Conservation (phyloP, 2,329 filamentous ascomycete genomes). For the Cercospora sp. region DNA sequence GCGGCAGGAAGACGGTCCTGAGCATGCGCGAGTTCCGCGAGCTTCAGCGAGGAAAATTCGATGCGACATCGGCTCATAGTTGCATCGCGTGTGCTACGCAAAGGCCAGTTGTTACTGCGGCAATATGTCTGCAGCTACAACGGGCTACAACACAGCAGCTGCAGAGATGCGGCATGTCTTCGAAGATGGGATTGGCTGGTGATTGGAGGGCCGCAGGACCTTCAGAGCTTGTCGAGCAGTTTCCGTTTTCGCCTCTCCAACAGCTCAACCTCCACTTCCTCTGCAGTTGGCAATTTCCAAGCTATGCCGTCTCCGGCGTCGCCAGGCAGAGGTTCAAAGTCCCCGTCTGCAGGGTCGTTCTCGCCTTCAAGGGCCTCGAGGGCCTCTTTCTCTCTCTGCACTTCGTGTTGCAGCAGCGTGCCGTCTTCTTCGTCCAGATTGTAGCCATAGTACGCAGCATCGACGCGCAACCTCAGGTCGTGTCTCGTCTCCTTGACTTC, state of each 20-base stretch:
- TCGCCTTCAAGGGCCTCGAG: conserved; percentile 64
- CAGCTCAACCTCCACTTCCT: conserved; percentile 92
- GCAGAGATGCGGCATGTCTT: background rate
- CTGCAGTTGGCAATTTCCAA: conserved; percentile 81
- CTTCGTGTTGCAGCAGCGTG: conserved; percentile 75
- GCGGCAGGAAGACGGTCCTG: background rate
- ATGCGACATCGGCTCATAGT: background rate
- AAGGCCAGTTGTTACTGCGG: background rate
- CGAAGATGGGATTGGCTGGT: background rate
- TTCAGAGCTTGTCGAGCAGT: conserved; percentile 66
- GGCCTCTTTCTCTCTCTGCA: conserved; percentile 78
- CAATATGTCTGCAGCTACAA: background rate
- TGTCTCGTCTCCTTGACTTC: conserved; percentile 65
- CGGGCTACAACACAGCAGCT: background rate
- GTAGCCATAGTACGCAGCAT: conserved; percentile 95
- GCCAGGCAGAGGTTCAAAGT: conserved; percentile 83
- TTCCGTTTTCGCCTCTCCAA: conserved; percentile 81
- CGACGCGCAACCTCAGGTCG: conserved; percentile 73
- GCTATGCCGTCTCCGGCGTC: conserved; percentile 77
- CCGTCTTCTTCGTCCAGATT: conserved; percentile 90
- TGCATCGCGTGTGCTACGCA: background rate
- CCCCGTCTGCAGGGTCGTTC: conserved; percentile 33
- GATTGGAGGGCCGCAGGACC: too few species aligned
- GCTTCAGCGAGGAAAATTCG: background rate
- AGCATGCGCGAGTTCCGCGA: background rate